Base-by-base conservation (phyloP, 257 asterid species). In the Capsicum rhomboideum region DNA sequence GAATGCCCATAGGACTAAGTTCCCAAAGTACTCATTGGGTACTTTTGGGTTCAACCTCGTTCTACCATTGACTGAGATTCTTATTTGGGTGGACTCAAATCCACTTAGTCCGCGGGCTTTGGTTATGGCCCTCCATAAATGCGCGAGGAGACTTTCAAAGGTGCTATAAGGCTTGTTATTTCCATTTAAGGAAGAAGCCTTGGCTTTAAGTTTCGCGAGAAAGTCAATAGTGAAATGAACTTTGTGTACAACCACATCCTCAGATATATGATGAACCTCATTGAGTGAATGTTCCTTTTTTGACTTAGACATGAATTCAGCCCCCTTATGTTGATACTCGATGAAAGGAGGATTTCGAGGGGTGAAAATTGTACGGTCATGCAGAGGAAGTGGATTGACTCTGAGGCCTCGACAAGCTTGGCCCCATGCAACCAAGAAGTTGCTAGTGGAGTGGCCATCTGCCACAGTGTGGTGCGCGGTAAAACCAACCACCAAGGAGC, bases 361-460 rank as follows among this genome's bases (percentile, higher is more conserved):
- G 10, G 84, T 63, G 91, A 95, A 92, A 23, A 91, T 88, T 0
- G 87, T 77, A 1, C 96, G 93, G 31, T 91, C 95, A 23, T 72
- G 92, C 0, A 85, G 84, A 4, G 98, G 96, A 3, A 85, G 82
- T 2, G 94, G 96, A 17, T 46, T 64, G 40, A 92, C 89, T 0
- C 80, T 83, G 8, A 87, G 79, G 2, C 90, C 94, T 5, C 91
- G 87, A n/a, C 93, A 89, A 8, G 97, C 93, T 58, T 87, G 88
- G 8, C 98, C 98, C 98, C 98, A 92, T 18, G 98, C 92, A 54
- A 93, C 95, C 82, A 95, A 72, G 64, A 95, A 93, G 67, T 86
- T 91, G 83, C 97, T 91, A 0, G 95, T 90, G 3, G 98, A 91
- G 26, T 89, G 89, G 0, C 97, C 98, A 72, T 93, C 98, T 0